Percentiles rank a stretch among this genome's conserved stretches.
Conservation (phyloP, 768 basidiomycete species). For the Leccinum boreale region DNA sequence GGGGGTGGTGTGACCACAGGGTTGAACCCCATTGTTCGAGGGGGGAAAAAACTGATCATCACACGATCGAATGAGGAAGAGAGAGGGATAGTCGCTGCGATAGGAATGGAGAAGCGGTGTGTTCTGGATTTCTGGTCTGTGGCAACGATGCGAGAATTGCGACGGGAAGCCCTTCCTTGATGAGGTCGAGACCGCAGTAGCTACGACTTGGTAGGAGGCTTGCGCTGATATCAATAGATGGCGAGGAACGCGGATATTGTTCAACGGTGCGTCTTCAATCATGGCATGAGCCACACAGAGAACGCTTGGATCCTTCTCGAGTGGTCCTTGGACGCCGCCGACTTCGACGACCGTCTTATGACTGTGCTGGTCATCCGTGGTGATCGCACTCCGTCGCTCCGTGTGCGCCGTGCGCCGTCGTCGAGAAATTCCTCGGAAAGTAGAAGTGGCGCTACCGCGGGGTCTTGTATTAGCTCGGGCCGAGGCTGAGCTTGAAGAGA, state of each 20-base stretch:
- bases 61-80: not conserved
- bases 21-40: not conserved
- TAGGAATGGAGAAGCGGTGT: not conserved
- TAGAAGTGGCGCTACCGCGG: not conserved
- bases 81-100: not conserved
- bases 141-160: not conserved
- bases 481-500: not conserved
- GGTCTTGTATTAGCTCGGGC: not conserved
- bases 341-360: constrained; percentile 7
- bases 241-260: constrained; percentile 18
- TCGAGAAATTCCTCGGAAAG: constrained; percentile 10
- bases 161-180: not conserved
- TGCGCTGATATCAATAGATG: not conserved
- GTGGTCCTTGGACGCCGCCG: constrained; percentile 7
- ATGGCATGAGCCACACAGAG: not conserved
- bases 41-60: constrained; percentile 7
- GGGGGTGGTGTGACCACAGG: not conserved
- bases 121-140: not conserved
- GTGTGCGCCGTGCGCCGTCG: not conserved
- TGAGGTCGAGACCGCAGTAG: not conserved
- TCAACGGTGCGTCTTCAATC: not conserved
- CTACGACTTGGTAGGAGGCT: not conserved
- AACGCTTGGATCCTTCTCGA: not conserved
- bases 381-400: constrained; percentile 9
- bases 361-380: constrained; percentile 4